Base-by-base conservation (phyloP, 1,139 yeast species). In the Saccharomycopsis hybrid region DNA sequence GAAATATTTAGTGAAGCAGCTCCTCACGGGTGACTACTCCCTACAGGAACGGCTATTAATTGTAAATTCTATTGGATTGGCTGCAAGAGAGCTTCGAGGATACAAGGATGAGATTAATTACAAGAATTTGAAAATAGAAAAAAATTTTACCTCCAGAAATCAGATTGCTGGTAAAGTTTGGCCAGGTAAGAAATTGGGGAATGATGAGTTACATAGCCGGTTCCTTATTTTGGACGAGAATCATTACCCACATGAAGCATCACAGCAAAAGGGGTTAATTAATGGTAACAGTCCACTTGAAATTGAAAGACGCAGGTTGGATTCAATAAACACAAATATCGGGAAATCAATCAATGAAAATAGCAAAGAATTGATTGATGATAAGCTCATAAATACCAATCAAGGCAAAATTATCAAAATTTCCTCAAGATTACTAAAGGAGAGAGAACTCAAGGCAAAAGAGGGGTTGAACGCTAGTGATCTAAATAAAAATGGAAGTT, bases 71-170 rank as follows among this genome's bases (percentile, higher is more conserved):
- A 60, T 81, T 13, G 78, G 86, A 0, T 65, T 84, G 28, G 70
- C 82, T 2, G 80, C 82, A 0, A 65, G 92, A 55, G 89, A 83
- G 55, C 64, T 83, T 5, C 68, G 82, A 47, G 90, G 90, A 0
- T 63, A 71, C 35, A 69, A 73, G 13, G 90, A 84, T 62, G 56
- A 53, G 25, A 39, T 53, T 4, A 51, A 49, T 33, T 29, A 32
- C 13, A 29, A 35, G 4, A 52, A 52, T 41, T 31, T 52, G 31
- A 27, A 31, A 24, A 25, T 45, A 30, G 42, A 51, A 11, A 30
- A 36, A 5, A 42, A 27, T 13, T 44, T 51, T 41, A 37, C 37
- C 41, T 27, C 27, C 13, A 13, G 25, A 28, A 27, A 9, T 18
- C 30, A n/a, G 49, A 30, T 37, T 5, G 44, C 11, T 31, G 44